Evolutionary conservation across 2,329 filamentous ascomycete genomes (phyloP).

Genomic region (Knoxdaviesia proteae): DNA sequence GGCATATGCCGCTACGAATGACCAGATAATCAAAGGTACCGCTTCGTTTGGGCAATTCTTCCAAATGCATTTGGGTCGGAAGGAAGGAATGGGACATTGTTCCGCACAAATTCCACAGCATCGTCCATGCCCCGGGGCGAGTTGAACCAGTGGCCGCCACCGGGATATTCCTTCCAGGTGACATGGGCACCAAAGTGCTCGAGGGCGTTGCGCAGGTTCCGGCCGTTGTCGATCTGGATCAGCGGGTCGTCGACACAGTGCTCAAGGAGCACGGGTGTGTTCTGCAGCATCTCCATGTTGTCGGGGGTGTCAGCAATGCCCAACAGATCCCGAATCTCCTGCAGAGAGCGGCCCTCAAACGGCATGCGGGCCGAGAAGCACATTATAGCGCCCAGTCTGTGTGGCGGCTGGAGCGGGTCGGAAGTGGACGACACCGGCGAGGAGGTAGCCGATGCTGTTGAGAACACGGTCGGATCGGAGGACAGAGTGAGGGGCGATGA

Average conservation of each 20-base stretch:
- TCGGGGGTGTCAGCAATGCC: conserved; percentile 8
- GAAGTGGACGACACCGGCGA: too few species aligned
- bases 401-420: too few species aligned
- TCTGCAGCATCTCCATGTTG: conserved; percentile 13
- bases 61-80: too few species aligned
- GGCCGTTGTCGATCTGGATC: conserved; percentile 16
- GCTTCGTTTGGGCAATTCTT: too few species aligned
- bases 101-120: conserved; percentile 13
- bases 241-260: conserved; percentile 23
- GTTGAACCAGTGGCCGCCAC: conserved; percentile 23
- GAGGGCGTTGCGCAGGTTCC: conserved; percentile 14
- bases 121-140: conserved; percentile 21
- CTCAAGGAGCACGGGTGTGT: conserved; percentile 22
- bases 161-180: conserved; percentile 18
- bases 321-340: conserved; percentile 13
- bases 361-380: conserved; percentile 17
- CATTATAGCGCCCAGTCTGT: conserved; percentile 13
- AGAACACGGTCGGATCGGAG: too few species aligned
- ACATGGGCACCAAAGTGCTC: conserved; percentile 16
- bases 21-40: too few species aligned
- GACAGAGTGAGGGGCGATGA: too few species aligned
- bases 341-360: conserved; percentile 13
- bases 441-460: too few species aligned
- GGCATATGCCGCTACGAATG: too few species aligned
- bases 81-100: neutral